Conservation (phyloP, 2,329 filamentous ascomycete genomes). For the Parasarocladium wereldwijsianum region DNA sequence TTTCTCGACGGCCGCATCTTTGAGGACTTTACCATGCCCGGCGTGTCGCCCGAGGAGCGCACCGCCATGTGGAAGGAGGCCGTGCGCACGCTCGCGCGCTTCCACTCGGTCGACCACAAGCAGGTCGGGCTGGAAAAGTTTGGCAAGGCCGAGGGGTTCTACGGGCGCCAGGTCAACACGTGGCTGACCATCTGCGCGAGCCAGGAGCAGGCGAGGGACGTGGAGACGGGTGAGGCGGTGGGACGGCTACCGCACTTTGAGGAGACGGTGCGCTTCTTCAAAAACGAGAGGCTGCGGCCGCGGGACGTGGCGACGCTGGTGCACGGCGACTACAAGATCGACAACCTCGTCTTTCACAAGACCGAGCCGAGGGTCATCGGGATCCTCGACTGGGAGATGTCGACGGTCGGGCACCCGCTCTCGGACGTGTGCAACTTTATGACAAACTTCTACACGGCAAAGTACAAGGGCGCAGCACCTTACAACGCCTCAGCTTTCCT, state of each 20-base stretch:
- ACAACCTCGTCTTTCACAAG: constrained; percentile 81
- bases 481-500: constrained; percentile 37
- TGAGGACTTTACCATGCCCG: constrained; percentile 72
- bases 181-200: constrained; percentile 65
- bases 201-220: constrained; percentile 62
- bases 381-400: constrained; percentile 97
- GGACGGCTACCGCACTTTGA: constrained; percentile 74
- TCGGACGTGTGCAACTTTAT: constrained; percentile 75
- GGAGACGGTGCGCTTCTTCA: constrained; percentile 68
- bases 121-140: constrained; percentile 56
- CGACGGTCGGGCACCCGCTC: constrained; percentile 88
- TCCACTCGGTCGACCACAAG: constrained; percentile 60
- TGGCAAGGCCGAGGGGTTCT: constrained; percentile 65
- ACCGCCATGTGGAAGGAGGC: constrained; percentile 76
- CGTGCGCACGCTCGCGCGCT: constrained; percentile 65
- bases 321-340: constrained; percentile 95
- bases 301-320: constrained; percentile 65
- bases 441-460: constrained; percentile 24
- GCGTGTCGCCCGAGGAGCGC: constrained; percentile 51
- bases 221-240: constrained; percentile 61
- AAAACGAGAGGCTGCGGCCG: constrained; percentile 53
- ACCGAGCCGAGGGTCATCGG: constrained; percentile 80
- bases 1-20: constrained; percentile 91
- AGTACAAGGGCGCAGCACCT: constrained; percentile 10
- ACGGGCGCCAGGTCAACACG: constrained; percentile 71